Evolutionary conservation across 116 monocot species (phyloP), one percentile per base, ranked within the genome.

Genomic region (Cymodocea nodosa): DNA sequence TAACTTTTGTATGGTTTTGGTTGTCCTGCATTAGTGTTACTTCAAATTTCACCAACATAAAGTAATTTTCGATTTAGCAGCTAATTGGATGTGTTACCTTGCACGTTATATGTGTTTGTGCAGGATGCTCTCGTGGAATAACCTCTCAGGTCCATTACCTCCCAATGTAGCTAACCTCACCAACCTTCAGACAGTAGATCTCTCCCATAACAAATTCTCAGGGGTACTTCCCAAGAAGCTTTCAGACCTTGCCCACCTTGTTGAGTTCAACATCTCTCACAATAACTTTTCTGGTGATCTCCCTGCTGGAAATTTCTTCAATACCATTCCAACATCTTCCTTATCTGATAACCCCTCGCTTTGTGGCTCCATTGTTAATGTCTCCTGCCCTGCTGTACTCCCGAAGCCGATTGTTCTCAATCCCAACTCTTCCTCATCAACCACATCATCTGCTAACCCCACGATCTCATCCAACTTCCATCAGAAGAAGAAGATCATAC

Each of bases 381-480:
- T 54, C 17, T 81, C 90, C 15, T 90, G 90, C 70, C 73, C 53
- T 15, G 55, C 61, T 5, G 76, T 84, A 23, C 76, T 83, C n/a
- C 83, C 86, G 40, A 86, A 90, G 68, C 90, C 90, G 36, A 86
- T 90, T 62, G 90, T 90, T 50, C 84, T 90, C 7, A 81, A 90
- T 39, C 86, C 90, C 19, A 90, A 90, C 35, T 80, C 86, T 22
- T 85, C 87, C 40, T 85, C 85, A 0, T 68, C 74, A 2, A n/a
- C 24, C 52, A 23, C 55, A 1, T 51, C 73, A 4, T 73, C 78
- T 14, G 36, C 48, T 39, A 44, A 65, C 52, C 23, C 75, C 15
- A 57, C 30, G 39, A 20, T 69, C 39, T 63, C 78, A n/a, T 40
- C 79, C 24, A 73, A 65, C 61, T 52, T 66, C 68, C 72, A 65